phyloP scores from a whole-genome alignment of 2,329 filamentous ascomycete genomes.

The Fusarium xylarioides region DNA sequence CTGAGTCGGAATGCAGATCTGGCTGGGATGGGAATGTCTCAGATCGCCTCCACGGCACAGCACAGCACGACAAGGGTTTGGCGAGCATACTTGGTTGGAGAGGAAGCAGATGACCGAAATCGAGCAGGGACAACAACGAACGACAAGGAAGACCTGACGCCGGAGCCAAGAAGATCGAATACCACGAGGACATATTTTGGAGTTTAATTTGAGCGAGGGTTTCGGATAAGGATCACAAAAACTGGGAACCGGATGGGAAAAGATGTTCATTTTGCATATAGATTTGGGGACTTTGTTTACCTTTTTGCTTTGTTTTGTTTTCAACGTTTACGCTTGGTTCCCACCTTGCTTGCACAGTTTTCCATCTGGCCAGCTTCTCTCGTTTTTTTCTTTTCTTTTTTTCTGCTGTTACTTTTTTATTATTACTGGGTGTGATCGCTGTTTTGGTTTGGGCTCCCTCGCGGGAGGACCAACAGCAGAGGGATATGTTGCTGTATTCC shows the following conservation, averaged over 20 bases:
- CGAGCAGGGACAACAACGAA: conserved; percentile 7
- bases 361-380: conserved; percentile 25
- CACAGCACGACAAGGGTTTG: conserved; percentile 16
- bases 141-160: neutral
- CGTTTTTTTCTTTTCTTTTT: conserved; percentile 26
- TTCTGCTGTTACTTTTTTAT: conserved; percentile 22
- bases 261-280: conserved; percentile 44
- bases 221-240: conserved; percentile 40
- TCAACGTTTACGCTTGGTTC: conserved; percentile 10
- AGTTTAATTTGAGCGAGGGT: conserved; percentile 29
- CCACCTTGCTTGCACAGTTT: conserved; percentile 32
- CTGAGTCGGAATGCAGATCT: conserved; percentile 45
- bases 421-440: conserved; percentile 4
- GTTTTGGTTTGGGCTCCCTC: conserved; percentile 33
- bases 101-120: conserved; percentile 13
- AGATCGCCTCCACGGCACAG: conserved; percentile 33
- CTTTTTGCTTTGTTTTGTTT: conserved; percentile 18
- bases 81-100: conserved; percentile 3
- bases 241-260: conserved; percentile 42
- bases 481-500: conserved; percentile 28
- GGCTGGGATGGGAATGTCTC: conserved; percentile 45
- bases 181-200: conserved; percentile 25
- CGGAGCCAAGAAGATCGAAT: conserved; percentile 10
- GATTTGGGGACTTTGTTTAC: conserved; percentile 36
- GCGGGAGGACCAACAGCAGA: conserved; percentile 31